These are phyloP conservation scores for Ceratocystiopsis minuta DNA, from an alignment of 2,329 filamentous ascomycete species.

Conservation along the genomic window DNA sequence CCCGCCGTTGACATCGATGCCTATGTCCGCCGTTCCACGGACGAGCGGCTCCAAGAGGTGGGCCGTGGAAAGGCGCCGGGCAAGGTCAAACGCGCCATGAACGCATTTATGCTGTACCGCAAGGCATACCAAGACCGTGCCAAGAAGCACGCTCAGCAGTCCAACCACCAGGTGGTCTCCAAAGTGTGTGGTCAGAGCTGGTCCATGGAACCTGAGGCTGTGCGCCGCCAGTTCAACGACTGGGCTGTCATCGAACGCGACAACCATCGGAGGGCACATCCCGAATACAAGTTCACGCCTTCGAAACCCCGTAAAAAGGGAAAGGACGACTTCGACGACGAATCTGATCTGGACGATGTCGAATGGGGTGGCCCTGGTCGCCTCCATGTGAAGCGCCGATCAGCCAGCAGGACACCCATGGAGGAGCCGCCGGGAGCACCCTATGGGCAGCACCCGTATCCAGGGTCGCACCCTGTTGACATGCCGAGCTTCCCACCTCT, in stretches of 20 bases:
- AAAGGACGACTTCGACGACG: constrained; percentile 21
- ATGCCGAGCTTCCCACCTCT: constrained; percentile 1
- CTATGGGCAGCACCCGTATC: constrained; percentile 7
- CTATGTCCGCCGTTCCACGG: constrained; percentile 56
- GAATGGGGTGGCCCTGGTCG: constrained; percentile 19
- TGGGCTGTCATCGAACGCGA: constrained; percentile 65
- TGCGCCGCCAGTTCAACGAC: constrained; percentile 59
- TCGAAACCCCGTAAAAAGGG: constrained; percentile 40
- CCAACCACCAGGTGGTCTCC: constrained; percentile 89
- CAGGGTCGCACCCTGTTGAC: constrained; percentile 3
- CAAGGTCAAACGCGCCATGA: constrained; percentile 84
- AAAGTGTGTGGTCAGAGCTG: constrained; percentile 75
- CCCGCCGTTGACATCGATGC: constrained; percentile 59
- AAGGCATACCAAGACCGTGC: constrained; percentile 80
- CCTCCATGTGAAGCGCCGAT: constrained; percentile 13
- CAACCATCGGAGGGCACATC: constrained; percentile 73
- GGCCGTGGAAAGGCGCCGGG: constrained; percentile 48
- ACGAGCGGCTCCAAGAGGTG: constrained; percentile 50
- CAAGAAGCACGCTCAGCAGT: constrained; percentile 62
- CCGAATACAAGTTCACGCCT: constrained; percentile 86
- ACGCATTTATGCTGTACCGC: constrained; percentile 94
- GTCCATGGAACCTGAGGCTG: constrained; percentile 56
- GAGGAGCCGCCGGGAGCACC: constrained; percentile 12
- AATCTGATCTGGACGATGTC: constrained; percentile 22
- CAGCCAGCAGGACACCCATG: constrained; percentile 15